Percentiles rank a stretch among this genome's conserved stretches.
Conservation (phyloP, 2,329 filamentous ascomycete genomes). For the Myriosclerotinia curreyana region DNA sequence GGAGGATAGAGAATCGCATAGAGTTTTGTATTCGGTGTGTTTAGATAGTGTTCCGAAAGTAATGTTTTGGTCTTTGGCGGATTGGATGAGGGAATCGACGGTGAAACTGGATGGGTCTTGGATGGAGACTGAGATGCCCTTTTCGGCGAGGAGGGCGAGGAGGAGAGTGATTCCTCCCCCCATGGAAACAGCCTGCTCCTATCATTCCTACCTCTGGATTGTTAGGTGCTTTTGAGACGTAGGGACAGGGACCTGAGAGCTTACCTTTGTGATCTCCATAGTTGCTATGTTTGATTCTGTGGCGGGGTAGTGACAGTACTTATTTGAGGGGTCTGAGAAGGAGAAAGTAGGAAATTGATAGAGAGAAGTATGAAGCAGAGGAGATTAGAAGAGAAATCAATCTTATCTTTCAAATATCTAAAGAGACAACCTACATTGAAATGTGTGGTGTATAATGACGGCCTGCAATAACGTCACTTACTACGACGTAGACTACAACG, state of each 20-base stretch:
- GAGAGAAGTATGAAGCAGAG: background rate
- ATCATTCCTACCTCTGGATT: slow-evolving; percentile 51
- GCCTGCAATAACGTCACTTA: background rate
- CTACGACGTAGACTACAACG: background rate
- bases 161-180: slow-evolving; percentile 55
- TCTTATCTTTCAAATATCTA: background rate
- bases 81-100: slow-evolving; percentile 43
- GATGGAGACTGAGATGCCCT: slow-evolving; percentile 53
- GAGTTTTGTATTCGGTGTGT: slow-evolving; percentile 47
- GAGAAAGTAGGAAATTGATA: background rate
- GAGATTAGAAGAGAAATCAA: background rate
- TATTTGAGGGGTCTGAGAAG: background rate
- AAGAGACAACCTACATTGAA: background rate
- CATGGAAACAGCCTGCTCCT: slow-evolving; percentile 57
- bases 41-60: slow-evolving; percentile 36
- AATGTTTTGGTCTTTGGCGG: slow-evolving; percentile 32
- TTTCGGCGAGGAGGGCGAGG: slow-evolving; percentile 57
- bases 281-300: background rate
- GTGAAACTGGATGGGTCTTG: slow-evolving; percentile 51
- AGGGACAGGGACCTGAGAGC: background rate
- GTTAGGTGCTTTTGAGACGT: background rate
- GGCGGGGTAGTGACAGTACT: background rate
- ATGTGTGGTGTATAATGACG: background rate
- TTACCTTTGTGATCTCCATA: slow-evolving; percentile 5
- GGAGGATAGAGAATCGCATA: slow-evolving; percentile 42